Base-by-base conservation (phyloP, 2,329 filamentous ascomycete species). In the Monilinia polystroma region DNA sequence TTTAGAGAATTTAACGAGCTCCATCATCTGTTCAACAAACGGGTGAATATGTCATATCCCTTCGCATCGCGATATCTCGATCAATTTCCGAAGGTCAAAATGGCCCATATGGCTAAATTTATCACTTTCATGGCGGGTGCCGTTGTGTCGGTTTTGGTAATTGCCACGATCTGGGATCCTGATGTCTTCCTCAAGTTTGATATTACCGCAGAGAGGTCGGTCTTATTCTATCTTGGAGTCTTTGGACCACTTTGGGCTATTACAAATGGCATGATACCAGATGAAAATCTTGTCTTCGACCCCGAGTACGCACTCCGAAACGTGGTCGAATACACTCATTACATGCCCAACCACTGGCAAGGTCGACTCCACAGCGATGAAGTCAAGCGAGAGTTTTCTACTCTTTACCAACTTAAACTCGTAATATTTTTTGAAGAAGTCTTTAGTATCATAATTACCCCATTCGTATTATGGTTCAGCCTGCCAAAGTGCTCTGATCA, bases 1-100 rank as follows among this genome's bases (percentile, higher is more conserved):
- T 97, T 99, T 70, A 89, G 95, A 58, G 94, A 98, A 77, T 99
- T 98, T 83, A 99, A 99, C 74, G 95, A 99, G 77, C 83, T 99
- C 1, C 90, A 90, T 66, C 95, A 99, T 77, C 83, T 98, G 2
- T 99, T 98, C 74, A 86, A 93, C 68, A 91, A 94, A 70, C 88
- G 95, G 26, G 82, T 94, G 53, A 93, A 96, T 71, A 96, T 98
- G 90, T 97, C 95, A 0, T 93, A 95, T 75, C 93, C 94, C 0
- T 97, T 92, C 76, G 94, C 95, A 2, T 92, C 90, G 45, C 87
- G 92, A 58, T 99, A 99, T 74, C 85, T 99, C 35, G 92, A 97
- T 70, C 94, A 98, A 71, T 99, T 99, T 69, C 95, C 95, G 0
- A 98, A 98, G 77, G 89, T 93, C 75, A 96, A 97, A 79, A 95